phyloP scores from a whole-genome alignment of 805 yeast genomes.

The Lipomyces yamadae region DNA sequence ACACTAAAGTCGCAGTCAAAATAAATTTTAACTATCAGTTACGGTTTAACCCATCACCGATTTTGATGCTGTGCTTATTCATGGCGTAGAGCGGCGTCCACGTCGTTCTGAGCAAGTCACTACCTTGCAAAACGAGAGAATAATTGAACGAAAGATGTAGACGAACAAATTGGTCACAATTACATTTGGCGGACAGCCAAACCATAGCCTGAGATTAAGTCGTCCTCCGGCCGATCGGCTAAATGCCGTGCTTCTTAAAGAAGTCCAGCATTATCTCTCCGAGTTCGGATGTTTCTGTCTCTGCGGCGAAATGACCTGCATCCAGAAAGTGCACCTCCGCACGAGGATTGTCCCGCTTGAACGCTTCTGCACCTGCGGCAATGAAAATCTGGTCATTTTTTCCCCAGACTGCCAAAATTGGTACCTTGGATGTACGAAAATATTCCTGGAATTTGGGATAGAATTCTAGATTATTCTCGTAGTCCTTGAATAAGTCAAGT shows the following conservation, averaged over 20 bases:
- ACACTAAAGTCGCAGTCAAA: too few relatives aligned
- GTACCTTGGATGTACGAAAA: conserved; percentile 45
- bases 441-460: conserved; percentile 50
- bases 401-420: conserved; percentile 52
- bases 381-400: conserved; percentile 49
- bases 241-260: background rate
- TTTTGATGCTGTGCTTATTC: too few relatives aligned
- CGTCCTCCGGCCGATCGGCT: background rate
- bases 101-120: too few relatives aligned
- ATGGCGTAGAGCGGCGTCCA: too few relatives aligned
- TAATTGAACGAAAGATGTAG: too few relatives aligned
- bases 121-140: too few relatives aligned
- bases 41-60: too few relatives aligned
- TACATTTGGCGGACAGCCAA: too few relatives aligned
- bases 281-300: conserved; percentile 44
- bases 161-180: too few relatives aligned
- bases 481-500: conserved; percentile 48
- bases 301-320: conserved; percentile 52
- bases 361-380: conserved; percentile 50
- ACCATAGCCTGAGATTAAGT: too few relatives aligned
- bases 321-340: conserved; percentile 44
- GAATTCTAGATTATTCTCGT: conserved; percentile 46
- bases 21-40: too few relatives aligned
- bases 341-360: conserved; percentile 45
- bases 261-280: conserved; percentile 44